A percentile compares a stretch with the other conserved stretches of the same genome.
These are phyloP conservation scores for Leccinum pallidistipes DNA, from an alignment of 1,284 basidiomycete genomes.

Conservation along the genomic window DNA sequence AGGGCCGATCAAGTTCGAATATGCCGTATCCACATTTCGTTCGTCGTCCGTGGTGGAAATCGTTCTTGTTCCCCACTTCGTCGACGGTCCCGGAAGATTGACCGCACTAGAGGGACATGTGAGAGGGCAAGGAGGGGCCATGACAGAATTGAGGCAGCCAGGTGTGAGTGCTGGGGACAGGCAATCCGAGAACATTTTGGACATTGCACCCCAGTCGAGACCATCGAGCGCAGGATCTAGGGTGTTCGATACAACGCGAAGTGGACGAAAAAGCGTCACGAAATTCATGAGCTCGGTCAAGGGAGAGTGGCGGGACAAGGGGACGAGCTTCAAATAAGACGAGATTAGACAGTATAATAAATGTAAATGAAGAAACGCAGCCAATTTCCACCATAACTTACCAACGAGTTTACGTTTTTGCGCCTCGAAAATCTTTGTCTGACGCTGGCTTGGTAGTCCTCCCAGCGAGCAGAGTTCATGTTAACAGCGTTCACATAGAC, in stretches of 20 bases:
- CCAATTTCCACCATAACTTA: slow-evolving; percentile 34
- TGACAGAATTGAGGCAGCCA: slow-evolving; percentile 14
- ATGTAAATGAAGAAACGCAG: not conserved
- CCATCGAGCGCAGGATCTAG: slow-evolving; percentile 60
- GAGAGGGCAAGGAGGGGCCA: slow-evolving; percentile 26
- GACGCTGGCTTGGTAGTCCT: slow-evolving; percentile 53
- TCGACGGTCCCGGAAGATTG: slow-evolving; percentile 15
- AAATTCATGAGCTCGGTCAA: slow-evolving; percentile 82
- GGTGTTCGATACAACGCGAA: slow-evolving; percentile 76
- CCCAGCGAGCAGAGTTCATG: slow-evolving; percentile 64
- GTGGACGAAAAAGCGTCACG: slow-evolving; percentile 77
- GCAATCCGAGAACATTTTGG: slow-evolving; percentile 62
- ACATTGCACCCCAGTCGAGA: slow-evolving; percentile 71
- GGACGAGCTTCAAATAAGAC: slow-evolving; percentile 60
- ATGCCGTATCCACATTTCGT: slow-evolving; percentile 45
- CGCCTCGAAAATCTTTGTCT: slow-evolving; percentile 39
- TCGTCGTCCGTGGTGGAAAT: not conserved
- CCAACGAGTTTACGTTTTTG: slow-evolving; percentile 56
- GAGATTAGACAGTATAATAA: not conserved
- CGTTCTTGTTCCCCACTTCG: not conserved
- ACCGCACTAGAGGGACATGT: slow-evolving; percentile 12
- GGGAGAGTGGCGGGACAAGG: slow-evolving; percentile 82
- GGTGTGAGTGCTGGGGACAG: slow-evolving; percentile 34
- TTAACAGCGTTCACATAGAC: slow-evolving; percentile 79
- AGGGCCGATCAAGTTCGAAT: slow-evolving; percentile 62